These are phyloP conservation scores for Lasiodiplodia sp. DNA, from an alignment of 2,329 filamentous ascomycete genomes.

Conservation along the genomic window DNA sequence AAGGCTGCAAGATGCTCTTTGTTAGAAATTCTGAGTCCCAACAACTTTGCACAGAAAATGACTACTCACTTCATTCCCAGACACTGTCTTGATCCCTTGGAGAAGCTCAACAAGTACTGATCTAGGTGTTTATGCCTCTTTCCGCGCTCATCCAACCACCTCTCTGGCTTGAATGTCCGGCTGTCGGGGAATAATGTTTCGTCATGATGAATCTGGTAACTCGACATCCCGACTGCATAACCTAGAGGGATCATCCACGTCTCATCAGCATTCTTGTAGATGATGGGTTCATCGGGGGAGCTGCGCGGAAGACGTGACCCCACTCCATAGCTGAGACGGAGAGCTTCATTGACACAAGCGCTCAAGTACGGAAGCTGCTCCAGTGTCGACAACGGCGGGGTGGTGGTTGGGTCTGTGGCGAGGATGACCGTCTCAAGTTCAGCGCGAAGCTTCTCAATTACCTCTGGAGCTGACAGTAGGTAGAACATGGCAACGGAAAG, in stretches of 20 bases:
- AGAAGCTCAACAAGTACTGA: conserved; percentile 40
- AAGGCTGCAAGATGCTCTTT: conserved; percentile 11
- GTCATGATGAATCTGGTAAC: conserved; percentile 40
- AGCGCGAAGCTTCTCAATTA: conserved; percentile 41
- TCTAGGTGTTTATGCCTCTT: conserved; percentile 33
- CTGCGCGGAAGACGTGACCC: conserved; percentile 33
- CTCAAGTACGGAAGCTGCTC: conserved; percentile 33
- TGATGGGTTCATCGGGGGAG: conserved; percentile 29
- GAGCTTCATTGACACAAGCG: conserved; percentile 33
- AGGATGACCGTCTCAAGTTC: conserved; percentile 42
- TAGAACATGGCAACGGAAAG: conserved; percentile 46
- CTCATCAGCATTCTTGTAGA: conserved; percentile 20
- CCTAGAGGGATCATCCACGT: conserved; percentile 29
- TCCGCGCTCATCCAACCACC: conserved; percentile 40
- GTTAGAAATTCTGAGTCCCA: background rate
- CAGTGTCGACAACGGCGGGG: background rate
- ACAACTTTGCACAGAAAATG: background rate
- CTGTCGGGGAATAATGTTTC: conserved; percentile 42
- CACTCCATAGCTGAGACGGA: conserved; percentile 31
- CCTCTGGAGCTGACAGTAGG: conserved; percentile 43
- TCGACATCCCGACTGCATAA: conserved; percentile 28
- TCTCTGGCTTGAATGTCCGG: conserved; percentile 39
- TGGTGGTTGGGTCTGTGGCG: background rate
- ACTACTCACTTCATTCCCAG: conserved; percentile 41
- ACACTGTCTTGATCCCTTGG: conserved; percentile 42